Conservation (phyloP, 2,329 filamentous ascomycete species). For the Fusarium hostae region DNA sequence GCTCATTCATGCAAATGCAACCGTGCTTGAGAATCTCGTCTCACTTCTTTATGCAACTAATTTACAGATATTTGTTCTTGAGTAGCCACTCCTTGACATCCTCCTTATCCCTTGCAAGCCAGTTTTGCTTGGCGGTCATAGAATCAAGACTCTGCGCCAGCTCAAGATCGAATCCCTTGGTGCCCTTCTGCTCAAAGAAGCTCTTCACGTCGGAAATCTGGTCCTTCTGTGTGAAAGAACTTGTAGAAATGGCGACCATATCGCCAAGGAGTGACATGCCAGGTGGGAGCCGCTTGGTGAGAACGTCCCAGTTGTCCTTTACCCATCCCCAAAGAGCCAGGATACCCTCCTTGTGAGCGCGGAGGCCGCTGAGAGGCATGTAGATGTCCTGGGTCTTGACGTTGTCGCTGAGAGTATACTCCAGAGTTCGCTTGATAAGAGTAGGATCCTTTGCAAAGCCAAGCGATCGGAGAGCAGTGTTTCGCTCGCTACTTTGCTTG, state of each 20-base stretch:
- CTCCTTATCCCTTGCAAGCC: conserved; percentile 67
- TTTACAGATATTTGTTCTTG: conserved; percentile 46
- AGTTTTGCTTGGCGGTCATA: conserved; percentile 79
- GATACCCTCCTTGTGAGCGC: conserved; percentile 81
- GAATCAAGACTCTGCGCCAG: conserved; percentile 90
- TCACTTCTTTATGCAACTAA: not conserved
- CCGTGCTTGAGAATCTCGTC: not conserved
- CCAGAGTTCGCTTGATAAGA: conserved; percentile 84
- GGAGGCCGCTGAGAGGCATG: conserved; percentile 82
- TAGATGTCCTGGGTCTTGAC: conserved; percentile 97
- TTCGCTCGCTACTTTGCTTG: conserved; percentile 87
- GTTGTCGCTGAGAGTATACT: conserved; percentile 78
- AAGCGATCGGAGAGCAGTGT: conserved; percentile 85
- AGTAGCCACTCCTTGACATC: conserved; percentile 73
- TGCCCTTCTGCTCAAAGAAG: conserved; percentile 86
- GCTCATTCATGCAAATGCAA: conserved; percentile 1
- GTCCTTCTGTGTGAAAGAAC: conserved; percentile 79
- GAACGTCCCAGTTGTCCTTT: conserved; percentile 86
- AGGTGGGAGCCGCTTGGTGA: conserved; percentile 86
- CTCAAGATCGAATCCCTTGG: conserved; percentile 85
- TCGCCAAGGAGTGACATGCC: conserved; percentile 85
- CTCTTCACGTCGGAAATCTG: conserved; percentile 80
- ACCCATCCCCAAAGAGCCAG: conserved; percentile 85
- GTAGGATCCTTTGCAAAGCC: conserved; percentile 81
- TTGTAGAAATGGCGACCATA: conserved; percentile 84